Percentiles rank a stretch among this genome's conserved stretches.
Evolutionary conservation across 345 rosid genomes (phyloP).

Genomic region (Laguncularia racemosa): DNA sequence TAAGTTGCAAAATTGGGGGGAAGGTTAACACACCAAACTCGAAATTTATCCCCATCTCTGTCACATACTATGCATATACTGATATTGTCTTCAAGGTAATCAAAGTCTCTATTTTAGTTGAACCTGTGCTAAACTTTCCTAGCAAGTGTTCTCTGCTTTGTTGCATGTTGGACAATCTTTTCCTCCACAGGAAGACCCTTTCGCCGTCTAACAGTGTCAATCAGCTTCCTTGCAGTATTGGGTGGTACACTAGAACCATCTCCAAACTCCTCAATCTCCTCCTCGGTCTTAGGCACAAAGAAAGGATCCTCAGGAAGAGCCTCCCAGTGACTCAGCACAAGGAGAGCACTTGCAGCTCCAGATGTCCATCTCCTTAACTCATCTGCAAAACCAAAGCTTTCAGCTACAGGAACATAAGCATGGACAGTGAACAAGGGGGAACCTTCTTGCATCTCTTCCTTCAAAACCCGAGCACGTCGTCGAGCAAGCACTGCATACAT

Average conservation of each 20-base stretch:
- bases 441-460: constrained; percentile 96
- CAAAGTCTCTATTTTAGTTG: too few relatives aligned
- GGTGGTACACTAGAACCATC: constrained; percentile 85
- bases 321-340: constrained; percentile 91
- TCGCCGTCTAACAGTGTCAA: constrained; percentile 61
- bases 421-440: constrained; percentile 70
- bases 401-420: constrained; percentile 76
- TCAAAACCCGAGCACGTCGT: constrained; percentile 71
- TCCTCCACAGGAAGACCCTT: constrained; percentile 87
- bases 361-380: constrained; percentile 80
- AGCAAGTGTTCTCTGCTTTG: constrained; percentile 80
- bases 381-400: constrained; percentile 86
- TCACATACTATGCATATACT: too few relatives aligned
- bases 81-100: too few relatives aligned
- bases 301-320: constrained; percentile 81
- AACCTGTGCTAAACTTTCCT: constrained; percentile 43
- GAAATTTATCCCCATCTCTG: too few relatives aligned
- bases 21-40: too few relatives aligned
- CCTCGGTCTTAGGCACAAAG: constrained; percentile 82
- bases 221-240: constrained; percentile 79
- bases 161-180: constrained; percentile 78
- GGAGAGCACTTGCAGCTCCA: constrained; percentile 84
- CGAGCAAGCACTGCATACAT: constrained; percentile 78
- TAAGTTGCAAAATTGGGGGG: too few relatives aligned
- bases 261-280: constrained; percentile 83